Percentiles rank a stretch among this genome's conserved stretches.
Conservation (phyloP, 1,284 basidiomycete species). For the Trichosporon inkin region DNA sequence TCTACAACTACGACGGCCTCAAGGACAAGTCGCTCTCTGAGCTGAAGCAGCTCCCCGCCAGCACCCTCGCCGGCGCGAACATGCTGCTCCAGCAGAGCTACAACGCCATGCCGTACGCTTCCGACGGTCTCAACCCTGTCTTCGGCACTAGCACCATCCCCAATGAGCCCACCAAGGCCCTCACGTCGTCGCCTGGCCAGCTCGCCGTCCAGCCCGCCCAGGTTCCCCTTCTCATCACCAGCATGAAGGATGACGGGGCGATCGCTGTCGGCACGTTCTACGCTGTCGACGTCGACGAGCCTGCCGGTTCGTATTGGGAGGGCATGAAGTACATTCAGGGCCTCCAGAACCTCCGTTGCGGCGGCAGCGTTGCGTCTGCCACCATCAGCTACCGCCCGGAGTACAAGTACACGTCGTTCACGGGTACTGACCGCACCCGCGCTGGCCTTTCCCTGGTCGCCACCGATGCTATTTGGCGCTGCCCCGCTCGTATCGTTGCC, state of each 20-base stretch:
- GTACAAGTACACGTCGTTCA: neutral
- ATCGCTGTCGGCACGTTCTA: slow-evolving; percentile 56
- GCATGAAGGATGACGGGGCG: slow-evolving; percentile 66
- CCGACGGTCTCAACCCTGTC: slow-evolving; percentile 33
- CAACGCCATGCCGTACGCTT: slow-evolving; percentile 39
- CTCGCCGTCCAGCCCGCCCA: slow-evolving; percentile 59
- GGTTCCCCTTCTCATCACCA: slow-evolving; percentile 63
- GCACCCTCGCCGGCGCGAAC: slow-evolving; percentile 55
- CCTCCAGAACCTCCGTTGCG: neutral
- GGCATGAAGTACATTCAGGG: neutral
- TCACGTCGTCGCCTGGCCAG: slow-evolving; percentile 60
- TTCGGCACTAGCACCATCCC: slow-evolving; percentile 31
- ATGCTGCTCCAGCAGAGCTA: slow-evolving; percentile 19
- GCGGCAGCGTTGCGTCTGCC: too few relatives aligned
- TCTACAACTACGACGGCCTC: slow-evolving; percentile 55
- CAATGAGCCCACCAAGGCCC: slow-evolving; percentile 58
- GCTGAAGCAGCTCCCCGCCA: slow-evolving; percentile 55
- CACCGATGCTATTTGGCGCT: slow-evolving; percentile 59
- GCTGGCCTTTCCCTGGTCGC: slow-evolving; percentile 46
- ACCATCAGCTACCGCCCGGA: neutral
- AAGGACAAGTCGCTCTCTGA: slow-evolving; percentile 49
- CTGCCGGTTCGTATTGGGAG: neutral
- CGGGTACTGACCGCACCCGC: neutral
- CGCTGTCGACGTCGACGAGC: slow-evolving; percentile 41
- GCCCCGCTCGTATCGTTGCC: slow-evolving; percentile 66